phyloP scores from a whole-genome alignment of 2,329 filamentous ascomycete species.

The Fusarium sp. region DNA sequence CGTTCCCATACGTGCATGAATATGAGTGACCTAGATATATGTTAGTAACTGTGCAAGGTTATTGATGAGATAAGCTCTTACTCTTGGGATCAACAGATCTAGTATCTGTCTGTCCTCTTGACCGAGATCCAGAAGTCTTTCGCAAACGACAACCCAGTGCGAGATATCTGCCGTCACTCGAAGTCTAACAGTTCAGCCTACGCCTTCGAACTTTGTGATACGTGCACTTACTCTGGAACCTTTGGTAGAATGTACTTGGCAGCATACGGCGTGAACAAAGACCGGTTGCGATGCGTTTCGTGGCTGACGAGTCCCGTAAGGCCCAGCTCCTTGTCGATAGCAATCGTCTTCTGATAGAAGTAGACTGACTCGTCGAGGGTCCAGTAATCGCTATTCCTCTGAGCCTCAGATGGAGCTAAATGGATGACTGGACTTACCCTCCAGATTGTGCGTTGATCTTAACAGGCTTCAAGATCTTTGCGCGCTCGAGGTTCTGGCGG shows the following conservation, averaged over 20 bases:
- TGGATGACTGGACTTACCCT: neutral
- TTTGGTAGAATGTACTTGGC: neutral
- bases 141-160: neutral
- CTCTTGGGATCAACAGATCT: neutral
- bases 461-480: neutral
- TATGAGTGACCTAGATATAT: neutral
- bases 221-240: neutral
- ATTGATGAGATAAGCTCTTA: fast-evolving
- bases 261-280: neutral
- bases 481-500: neutral
- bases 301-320: neutral
- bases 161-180: neutral
- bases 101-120: neutral
- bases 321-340: neutral
- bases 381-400: neutral
- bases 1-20: neutral
- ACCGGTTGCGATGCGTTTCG: neutral
- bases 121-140: neutral
- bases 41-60: fast-evolving
- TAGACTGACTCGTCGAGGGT: neutral
- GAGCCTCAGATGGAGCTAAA: fast-evolving
- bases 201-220: too few species aligned
- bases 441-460: neutral
- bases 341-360: neutral
- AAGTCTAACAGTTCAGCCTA: too few species aligned